A percentile compares a stretch with the other conserved stretches of the same genome.
Conservation (phyloP, 495 filamentous ascomycete species). For the Penicillium fimorum region DNA sequence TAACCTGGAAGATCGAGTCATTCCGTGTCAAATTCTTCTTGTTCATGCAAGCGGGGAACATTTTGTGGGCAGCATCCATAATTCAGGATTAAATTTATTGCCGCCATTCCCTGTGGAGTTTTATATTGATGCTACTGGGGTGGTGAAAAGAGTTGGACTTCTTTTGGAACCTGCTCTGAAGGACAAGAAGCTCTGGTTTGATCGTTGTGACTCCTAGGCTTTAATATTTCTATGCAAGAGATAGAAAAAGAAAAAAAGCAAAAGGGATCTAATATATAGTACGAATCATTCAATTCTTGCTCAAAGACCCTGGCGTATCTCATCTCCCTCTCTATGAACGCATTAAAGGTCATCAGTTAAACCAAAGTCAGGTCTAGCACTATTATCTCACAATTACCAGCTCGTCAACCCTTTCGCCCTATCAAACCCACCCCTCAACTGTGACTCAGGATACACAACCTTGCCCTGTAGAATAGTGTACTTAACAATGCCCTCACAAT, state of each 20-base stretch:
- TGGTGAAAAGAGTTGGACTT: constrained; percentile 23
- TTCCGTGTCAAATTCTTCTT: too few relatives aligned
- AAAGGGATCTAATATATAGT: neutral
- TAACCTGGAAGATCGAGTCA: too few relatives aligned
- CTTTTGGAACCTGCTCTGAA: constrained; percentile 29
- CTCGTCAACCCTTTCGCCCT: constrained; percentile 71
- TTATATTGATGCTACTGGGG: too few relatives aligned
- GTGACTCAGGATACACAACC: constrained; percentile 81
- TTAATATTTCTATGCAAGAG: neutral
- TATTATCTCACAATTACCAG: constrained; percentile 57
- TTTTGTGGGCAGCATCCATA: too few relatives aligned
- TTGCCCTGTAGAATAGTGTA: constrained; percentile 90
- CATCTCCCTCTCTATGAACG: neutral
- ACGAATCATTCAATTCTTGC: neutral
- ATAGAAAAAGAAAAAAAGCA: too few relatives aligned
- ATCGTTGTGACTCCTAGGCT: constrained; percentile 6
- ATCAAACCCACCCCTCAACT: constrained; percentile 91
- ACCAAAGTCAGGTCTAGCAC: neutral
- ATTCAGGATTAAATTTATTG: too few relatives aligned
- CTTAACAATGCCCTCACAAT: constrained; percentile 89
- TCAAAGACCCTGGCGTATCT: neutral
- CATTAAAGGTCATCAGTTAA: neutral
- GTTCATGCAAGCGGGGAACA: too few relatives aligned
- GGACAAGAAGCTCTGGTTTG: constrained; percentile 33
- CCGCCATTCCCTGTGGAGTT: too few relatives aligned